Conservation (phyloP, 2,329 filamentous ascomycete genomes). For the Emmonsiellopsis sp. region DNA sequence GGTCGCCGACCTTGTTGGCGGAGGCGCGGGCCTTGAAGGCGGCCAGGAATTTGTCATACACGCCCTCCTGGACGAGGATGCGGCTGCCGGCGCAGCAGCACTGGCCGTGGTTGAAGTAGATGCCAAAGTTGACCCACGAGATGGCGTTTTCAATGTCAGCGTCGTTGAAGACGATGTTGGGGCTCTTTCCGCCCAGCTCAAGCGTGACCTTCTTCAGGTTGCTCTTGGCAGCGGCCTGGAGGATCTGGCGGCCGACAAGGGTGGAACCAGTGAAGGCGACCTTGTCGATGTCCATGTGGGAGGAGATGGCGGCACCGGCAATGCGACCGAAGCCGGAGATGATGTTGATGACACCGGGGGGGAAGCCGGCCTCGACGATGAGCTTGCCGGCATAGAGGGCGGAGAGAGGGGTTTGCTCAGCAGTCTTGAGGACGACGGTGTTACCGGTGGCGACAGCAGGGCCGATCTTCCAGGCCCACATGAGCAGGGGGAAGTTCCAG, state of each 20-base stretch:
- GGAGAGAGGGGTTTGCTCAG: conserved; percentile 59
- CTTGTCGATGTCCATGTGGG: conserved; percentile 57
- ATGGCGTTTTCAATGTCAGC: conserved; percentile 58
- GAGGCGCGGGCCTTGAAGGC: conserved; percentile 67
- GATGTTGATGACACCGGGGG: conserved; percentile 52
- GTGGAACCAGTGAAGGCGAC: conserved; percentile 56
- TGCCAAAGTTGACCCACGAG: conserved; percentile 52
- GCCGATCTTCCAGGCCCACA: conserved; percentile 79
- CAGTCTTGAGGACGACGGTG: conserved; percentile 55
- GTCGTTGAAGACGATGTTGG: conserved; percentile 53
- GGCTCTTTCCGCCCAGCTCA: conserved; percentile 57
- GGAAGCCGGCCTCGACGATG: conserved; percentile 52
- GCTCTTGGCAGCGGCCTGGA: conserved; percentile 52
- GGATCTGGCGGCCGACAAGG: conserved; percentile 49
- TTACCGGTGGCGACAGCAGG: conserved; percentile 57
- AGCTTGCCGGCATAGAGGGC: conserved; percentile 51
- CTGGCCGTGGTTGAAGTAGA: conserved; percentile 54
- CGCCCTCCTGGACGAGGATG: conserved; percentile 67
- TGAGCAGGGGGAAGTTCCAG: conserved; percentile 81
- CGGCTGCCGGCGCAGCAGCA: conserved; percentile 41
- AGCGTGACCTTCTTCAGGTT: conserved; percentile 59
- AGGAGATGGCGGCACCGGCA: conserved; percentile 59
- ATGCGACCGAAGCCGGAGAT: conserved; percentile 68
- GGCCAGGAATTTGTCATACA: conserved; percentile 73
- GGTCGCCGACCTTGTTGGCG: conserved; percentile 69